Evolutionary conservation across 345 rosid species (phyloP).

Genomic region (Turritis glabra): DNA sequence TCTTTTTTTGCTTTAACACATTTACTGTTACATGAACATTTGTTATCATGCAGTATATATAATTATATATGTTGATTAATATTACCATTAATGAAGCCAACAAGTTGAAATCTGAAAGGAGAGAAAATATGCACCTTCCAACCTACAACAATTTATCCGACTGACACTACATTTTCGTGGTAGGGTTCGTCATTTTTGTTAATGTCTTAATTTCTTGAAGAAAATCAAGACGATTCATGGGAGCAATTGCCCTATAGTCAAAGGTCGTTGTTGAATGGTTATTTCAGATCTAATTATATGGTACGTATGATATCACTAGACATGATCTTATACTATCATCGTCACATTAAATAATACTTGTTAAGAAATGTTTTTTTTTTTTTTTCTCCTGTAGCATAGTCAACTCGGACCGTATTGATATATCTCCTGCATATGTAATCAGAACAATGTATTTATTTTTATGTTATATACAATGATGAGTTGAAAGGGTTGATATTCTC

Average conservation of each 20-base stretch:
- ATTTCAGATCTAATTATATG: slow-evolving; percentile 4
- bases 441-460: background rate
- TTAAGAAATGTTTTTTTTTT: background rate
- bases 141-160: slow-evolving; percentile 39
- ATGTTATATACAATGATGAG: background rate
- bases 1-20: too few relatives aligned
- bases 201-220: slow-evolving; percentile 12
- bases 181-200: slow-evolving; percentile 26
- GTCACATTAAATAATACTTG: slow-evolving; percentile 24
- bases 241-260: slow-evolving; percentile 16
- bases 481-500: too few relatives aligned
- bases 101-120: slow-evolving; percentile 15
- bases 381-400: slow-evolving; percentile 32
- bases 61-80: background rate
- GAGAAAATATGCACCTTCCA: slow-evolving; percentile 35
- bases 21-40: background rate
- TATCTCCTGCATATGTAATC: background rate
- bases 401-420: slow-evolving; percentile 24
- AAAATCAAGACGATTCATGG: slow-evolving; percentile 1
- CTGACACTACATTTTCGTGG: slow-evolving; percentile 34
- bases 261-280: slow-evolving; percentile 26
- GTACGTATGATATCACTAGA: slow-evolving; percentile 4
- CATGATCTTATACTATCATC: slow-evolving; percentile 21
- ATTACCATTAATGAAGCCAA: slow-evolving; percentile 15
- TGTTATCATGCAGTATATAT: background rate